These are phyloP conservation scores for Punica granatum DNA, from an alignment of 345 rosid genomes.

Conservation along the genomic window DNA sequence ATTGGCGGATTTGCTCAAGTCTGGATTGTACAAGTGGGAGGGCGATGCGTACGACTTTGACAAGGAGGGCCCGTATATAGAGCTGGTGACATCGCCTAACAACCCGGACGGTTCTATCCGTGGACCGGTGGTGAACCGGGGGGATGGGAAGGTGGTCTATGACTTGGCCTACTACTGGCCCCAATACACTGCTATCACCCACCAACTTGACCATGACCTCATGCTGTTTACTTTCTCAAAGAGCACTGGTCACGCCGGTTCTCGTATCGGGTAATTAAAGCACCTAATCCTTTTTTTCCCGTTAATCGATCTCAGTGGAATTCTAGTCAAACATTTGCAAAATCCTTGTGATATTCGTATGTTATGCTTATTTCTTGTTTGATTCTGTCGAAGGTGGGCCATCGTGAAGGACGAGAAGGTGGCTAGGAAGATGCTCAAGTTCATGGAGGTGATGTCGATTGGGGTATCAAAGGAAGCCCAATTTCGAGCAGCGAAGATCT, in stretches of 20 bases:
- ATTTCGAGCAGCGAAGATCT: slow-evolving; percentile 65
- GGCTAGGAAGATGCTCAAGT: slow-evolving; percentile 59
- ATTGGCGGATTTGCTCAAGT: slow-evolving; percentile 40
- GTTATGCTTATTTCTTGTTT: not conserved
- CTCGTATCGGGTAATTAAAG: slow-evolving; percentile 70
- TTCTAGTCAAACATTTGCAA: too few species aligned
- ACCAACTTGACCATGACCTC: slow-evolving; percentile 50
- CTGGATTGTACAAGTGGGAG: slow-evolving; percentile 74
- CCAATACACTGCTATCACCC: slow-evolving; percentile 65
- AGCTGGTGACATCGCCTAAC: slow-evolving; percentile 68
- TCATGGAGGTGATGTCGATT: slow-evolving; percentile 46
- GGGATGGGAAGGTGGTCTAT: slow-evolving; percentile 48
- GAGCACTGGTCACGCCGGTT: slow-evolving; percentile 88
- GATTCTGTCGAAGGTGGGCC: slow-evolving; percentile 55
- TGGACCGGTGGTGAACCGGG: slow-evolving; percentile 60
- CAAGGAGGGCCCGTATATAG: slow-evolving; percentile 52
- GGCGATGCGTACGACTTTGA: slow-evolving; percentile 65
- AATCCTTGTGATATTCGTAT: not conserved
- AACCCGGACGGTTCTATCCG: slow-evolving; percentile 76
- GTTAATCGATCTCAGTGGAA: not conserved
- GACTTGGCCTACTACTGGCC: slow-evolving; percentile 97
- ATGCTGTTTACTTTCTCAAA: slow-evolving; percentile 94
- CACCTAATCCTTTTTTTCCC: not conserved
- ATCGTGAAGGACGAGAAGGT: slow-evolving; percentile 58
- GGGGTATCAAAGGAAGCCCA: slow-evolving; percentile 89